Percentiles rank a stretch among this genome's conserved stretches.
These are phyloP conservation scores for Diaporthe sp. DNA, from an alignment of 2,329 filamentous ascomycete genomes.

Conservation along the genomic window DNA sequence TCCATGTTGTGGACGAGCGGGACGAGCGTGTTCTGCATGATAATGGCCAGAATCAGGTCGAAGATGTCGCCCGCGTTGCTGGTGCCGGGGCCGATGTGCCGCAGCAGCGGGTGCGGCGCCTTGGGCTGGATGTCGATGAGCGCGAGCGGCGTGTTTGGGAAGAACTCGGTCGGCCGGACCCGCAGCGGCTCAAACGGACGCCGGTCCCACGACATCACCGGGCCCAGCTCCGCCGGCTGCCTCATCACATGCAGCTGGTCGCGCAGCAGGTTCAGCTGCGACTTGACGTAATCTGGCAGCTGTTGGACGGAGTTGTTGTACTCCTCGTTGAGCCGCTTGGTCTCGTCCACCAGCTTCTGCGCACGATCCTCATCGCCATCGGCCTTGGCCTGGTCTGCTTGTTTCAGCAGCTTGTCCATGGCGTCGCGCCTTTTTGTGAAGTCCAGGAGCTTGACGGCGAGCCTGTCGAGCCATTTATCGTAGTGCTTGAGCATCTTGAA, in stretches of 20 bases:
- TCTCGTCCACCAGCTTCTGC: slow-evolving; percentile 17
- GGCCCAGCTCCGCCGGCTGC: slow-evolving; percentile 62
- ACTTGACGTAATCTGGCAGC: slow-evolving; percentile 53
- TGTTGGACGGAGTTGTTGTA: slow-evolving; percentile 50
- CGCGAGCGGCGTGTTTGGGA: slow-evolving; percentile 68
- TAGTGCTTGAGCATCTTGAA: slow-evolving; percentile 41
- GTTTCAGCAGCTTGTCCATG: slow-evolving; percentile 43
- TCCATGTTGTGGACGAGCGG: slow-evolving; percentile 58
- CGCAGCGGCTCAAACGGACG: slow-evolving; percentile 79
- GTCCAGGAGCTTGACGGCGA: slow-evolving; percentile 40
- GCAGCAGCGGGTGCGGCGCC: slow-evolving; percentile 62
- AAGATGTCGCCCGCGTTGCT: slow-evolving; percentile 63
- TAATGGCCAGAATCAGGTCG: slow-evolving; percentile 62
- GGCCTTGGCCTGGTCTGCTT: background rate
- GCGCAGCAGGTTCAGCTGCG: slow-evolving; percentile 45
- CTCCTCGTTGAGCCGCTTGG: slow-evolving; percentile 40
- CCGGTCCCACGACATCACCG: slow-evolving; percentile 76
- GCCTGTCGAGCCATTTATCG: slow-evolving; percentile 38
- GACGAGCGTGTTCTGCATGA: slow-evolving; percentile 52
- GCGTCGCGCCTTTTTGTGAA: slow-evolving; percentile 53
- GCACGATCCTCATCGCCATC: background rate
- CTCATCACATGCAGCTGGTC: slow-evolving; percentile 69
- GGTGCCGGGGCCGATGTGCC: slow-evolving; percentile 57
- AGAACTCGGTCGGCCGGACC: slow-evolving; percentile 73
- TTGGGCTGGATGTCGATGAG: slow-evolving; percentile 79